These are phyloP conservation scores for Calonectria honghensis DNA, from an alignment of 2,329 filamentous ascomycete species.

Conservation along the genomic window DNA sequence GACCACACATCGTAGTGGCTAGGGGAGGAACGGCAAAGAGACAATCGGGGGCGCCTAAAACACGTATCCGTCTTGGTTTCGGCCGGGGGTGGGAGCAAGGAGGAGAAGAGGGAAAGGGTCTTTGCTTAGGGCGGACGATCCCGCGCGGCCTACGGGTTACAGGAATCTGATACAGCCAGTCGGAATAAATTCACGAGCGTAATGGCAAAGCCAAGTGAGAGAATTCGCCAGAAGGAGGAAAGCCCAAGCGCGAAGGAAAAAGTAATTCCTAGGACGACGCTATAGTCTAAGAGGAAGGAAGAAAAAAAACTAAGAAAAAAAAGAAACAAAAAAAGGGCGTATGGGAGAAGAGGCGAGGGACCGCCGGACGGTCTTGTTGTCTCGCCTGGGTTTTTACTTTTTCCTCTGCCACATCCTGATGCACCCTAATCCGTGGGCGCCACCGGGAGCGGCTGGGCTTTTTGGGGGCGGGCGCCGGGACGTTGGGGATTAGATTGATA, in stretches of 20 bases:
- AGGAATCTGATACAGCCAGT: conserved; percentile 29
- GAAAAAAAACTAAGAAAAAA: too few relatives aligned
- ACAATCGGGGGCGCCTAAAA: conserved; percentile 19
- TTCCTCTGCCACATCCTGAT: conserved; percentile 11
- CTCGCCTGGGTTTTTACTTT: conserved; percentile 36
- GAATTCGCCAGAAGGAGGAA: conserved; percentile 32
- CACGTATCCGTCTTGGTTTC: conserved; percentile 21
- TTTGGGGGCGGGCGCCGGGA: background rate
- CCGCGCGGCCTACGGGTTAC: conserved; percentile 30
- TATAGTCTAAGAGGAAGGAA: too few relatives aligned
- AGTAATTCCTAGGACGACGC: conserved; percentile 3
- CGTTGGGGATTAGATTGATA: conserved; percentile 22
- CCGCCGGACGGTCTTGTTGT: conserved; percentile 36
- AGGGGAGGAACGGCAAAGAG: conserved; percentile 6
- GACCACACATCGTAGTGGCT: background rate
- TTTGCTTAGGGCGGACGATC: conserved; percentile 31
- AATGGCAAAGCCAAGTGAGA: conserved; percentile 33
- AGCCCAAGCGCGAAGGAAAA: conserved; percentile 3
- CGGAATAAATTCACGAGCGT: conserved; percentile 29
- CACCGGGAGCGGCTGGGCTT: conserved; percentile 11
- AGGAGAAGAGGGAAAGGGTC: conserved; percentile 16
- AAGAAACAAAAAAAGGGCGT: conserved; percentile 15
- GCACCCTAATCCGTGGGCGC: conserved; percentile 14
- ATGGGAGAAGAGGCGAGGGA: conserved; percentile 22
- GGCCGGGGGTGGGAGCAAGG: conserved; percentile 1